Evolutionary conservation across 345 rosid species (phyloP).

Genomic region (Moricandia moricandioides): DNA sequence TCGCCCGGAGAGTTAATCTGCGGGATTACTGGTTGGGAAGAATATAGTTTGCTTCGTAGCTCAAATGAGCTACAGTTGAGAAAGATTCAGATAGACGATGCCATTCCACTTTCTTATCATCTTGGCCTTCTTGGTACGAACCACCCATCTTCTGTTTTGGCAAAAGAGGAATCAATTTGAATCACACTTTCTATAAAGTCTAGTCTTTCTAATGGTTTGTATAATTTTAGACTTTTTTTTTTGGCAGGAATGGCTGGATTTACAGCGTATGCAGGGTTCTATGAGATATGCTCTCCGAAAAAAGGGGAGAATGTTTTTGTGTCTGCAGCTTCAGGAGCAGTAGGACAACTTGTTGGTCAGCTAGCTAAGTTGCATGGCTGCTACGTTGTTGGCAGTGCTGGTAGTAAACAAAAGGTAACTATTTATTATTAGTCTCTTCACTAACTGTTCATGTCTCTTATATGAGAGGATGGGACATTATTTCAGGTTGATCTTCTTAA

Average conservation of each 20-base stretch:
- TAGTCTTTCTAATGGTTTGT: neutral
- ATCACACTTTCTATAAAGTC: neutral
- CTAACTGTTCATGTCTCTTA: neutral
- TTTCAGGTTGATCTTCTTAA: conserved; percentile 60
- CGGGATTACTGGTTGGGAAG: conserved; percentile 78
- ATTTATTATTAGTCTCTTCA: neutral
- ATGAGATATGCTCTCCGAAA: conserved; percentile 61
- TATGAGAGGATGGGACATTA: neutral
- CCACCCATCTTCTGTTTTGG: neutral
- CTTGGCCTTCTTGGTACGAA: conserved; percentile 71
- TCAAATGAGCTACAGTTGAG: conserved; percentile 38
- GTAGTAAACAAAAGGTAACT: conserved; percentile 51
- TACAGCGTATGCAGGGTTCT: conserved; percentile 70
- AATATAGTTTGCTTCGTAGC: conserved; percentile 53
- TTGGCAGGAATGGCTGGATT: conserved; percentile 79
- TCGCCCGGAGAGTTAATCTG: conserved; percentile 55
- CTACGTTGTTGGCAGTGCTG: conserved; percentile 70
- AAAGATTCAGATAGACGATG: conserved; percentile 45
- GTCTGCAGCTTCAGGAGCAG: conserved; percentile 76
- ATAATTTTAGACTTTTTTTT: neutral
- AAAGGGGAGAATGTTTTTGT: conserved; percentile 59
- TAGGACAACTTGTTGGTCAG: conserved; percentile 80
- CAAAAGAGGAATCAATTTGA: neutral
- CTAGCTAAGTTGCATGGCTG: conserved; percentile 73
- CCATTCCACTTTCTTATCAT: conserved; percentile 64